Conservation (phyloP, 1,284 basidiomycete species). For the Mycena citricolor region DNA sequence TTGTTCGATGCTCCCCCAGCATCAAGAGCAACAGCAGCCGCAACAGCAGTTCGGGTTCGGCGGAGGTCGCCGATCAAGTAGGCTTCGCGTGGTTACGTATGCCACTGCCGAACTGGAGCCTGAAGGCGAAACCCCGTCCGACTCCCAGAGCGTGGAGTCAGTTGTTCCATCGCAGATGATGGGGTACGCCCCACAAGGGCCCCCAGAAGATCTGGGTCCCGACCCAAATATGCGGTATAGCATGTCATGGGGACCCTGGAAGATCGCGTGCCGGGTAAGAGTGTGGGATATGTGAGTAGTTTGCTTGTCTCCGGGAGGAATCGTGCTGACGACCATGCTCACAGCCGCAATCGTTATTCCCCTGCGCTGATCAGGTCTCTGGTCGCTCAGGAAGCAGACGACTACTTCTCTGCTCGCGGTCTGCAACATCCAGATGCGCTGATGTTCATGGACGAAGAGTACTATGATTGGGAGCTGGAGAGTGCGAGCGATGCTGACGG, state of each 20-base stretch:
- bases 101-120: too few relatives aligned
- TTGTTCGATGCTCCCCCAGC: neutral
- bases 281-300: slow-evolving; percentile 37
- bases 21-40: neutral
- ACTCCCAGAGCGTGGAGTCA: too few relatives aligned
- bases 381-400: slow-evolving; percentile 37
- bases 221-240: slow-evolving; percentile 14
- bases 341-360: slow-evolving; percentile 33
- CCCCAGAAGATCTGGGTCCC: slow-evolving; percentile 14
- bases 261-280: slow-evolving; percentile 36
- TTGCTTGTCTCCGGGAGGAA: slow-evolving; percentile 2
- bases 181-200: too few relatives aligned
- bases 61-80: too few relatives aligned
- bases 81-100: too few relatives aligned
- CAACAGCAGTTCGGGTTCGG: slow-evolving; percentile 8
- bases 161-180: too few relatives aligned
- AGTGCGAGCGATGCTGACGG: slow-evolving; percentile 17
- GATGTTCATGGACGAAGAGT: slow-evolving; percentile 28
- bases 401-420: slow-evolving; percentile 32
- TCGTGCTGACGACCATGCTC: slow-evolving; percentile 10
- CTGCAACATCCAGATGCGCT: slow-evolving; percentile 27
- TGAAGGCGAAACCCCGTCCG: too few relatives aligned
- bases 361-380: slow-evolving; percentile 35
- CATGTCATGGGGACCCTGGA: slow-evolving; percentile 32
- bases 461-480: slow-evolving; percentile 26